A percentile compares a stretch with the other conserved stretches of the same genome.
phyloP scores from a whole-genome alignment of 306 rosid genomes.

The Quercus bicolor region DNA sequence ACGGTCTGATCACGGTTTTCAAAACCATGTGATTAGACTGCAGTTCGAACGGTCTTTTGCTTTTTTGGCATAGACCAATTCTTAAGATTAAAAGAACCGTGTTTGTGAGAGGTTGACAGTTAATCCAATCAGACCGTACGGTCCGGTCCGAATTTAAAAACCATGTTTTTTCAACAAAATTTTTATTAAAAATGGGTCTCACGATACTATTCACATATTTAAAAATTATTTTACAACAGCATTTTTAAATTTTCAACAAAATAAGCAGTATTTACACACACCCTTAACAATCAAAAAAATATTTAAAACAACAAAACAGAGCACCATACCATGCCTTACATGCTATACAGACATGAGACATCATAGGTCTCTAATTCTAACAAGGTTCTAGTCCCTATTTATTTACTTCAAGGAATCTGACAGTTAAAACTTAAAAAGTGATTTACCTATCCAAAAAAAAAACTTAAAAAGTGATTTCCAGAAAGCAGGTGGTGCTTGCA shows the following conservation, averaged over 20 bases:
- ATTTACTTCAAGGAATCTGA: not conserved
- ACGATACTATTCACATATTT: accelerated
- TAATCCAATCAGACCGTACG: accelerated
- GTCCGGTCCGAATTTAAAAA: accelerated
- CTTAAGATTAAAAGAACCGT: accelerated
- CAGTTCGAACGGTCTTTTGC: accelerated
- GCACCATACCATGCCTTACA: not conserved
- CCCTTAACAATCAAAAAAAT: no score
- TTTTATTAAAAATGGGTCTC: no score
- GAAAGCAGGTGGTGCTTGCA: not conserved
- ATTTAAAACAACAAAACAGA: not conserved
- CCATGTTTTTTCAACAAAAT: no score
- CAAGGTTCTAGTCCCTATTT: not conserved
- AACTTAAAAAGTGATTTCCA: not conserved
- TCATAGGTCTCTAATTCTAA: not conserved
- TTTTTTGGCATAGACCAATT: no score
- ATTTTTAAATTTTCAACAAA: no score
- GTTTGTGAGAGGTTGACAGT: no score
- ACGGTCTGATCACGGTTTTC: no score
- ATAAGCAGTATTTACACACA: no score
- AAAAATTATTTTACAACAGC: no score
- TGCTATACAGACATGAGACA: no score
- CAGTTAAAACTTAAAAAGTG: not conserved
- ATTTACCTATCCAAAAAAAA: not conserved
- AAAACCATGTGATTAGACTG: accelerated